Evolutionary conservation across 1,139 yeast genomes (phyloP), one percentile per base, ranked within the genome.

Genomic region (Blastobotrys petasosporus): DNA sequence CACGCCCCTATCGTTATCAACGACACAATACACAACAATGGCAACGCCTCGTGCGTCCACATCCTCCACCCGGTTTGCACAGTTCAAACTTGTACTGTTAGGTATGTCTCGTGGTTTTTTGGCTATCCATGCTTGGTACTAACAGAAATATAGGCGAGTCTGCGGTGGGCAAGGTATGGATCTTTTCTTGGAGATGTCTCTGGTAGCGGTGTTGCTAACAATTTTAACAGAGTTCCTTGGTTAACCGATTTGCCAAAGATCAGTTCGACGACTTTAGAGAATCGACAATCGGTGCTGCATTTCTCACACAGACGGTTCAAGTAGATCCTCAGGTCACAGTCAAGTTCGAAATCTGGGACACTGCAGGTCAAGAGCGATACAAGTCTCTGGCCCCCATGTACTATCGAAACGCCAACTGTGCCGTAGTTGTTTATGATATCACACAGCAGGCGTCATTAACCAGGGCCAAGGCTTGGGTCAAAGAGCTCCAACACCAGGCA

Each of bases 281-380:
- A 66, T 85, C 95, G 20, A 92, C 97, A 6, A 92, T 92, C 51
- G 97, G 97, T 12, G 98, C 98, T 2, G 98, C 98, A 2, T 92
- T 92, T 64, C 72, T 92, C 49, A 90, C 98, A 12, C 97, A 92
- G 63, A 82, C 95, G 5, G 81, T 92, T 46, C 81, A 73, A 46
- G 63, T 85, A 64, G 73, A 81, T 66, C 70, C 80, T 16, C 68
- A 69, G 45, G 76, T 80, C 1, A 68, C 73, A 1, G 67, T 71
- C 46, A 68, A 70, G 51, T 71, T 71, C 49, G 75, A 71, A 51
- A 71, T 71, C 41, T 71, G 75, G 75, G 96, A 87, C 63, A 87
- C 96, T 12, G 96, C 96, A 0, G 96, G 96, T 2, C 96, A 87
- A 64, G 96, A 87, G 63, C 70, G 96, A 45, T 87, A 87, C 71